These are phyloP conservation scores for Onygena corvina DNA, from an alignment of 2,329 filamentous ascomycete species.

Conservation along the genomic window DNA sequence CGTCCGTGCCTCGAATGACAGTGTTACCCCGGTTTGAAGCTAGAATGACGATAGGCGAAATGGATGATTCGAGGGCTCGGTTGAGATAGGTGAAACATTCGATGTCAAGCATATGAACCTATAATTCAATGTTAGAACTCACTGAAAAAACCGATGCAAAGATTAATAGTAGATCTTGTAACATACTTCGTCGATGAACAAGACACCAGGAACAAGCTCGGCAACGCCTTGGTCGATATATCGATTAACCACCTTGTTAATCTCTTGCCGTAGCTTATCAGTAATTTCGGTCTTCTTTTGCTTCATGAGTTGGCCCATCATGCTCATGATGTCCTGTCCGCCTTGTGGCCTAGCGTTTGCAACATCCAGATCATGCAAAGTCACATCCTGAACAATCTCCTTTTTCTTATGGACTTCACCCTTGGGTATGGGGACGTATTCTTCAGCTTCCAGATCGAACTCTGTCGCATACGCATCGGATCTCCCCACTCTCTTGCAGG, in stretches of 20 bases:
- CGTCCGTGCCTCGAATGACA: constrained; percentile 74
- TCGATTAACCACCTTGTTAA: constrained; percentile 98
- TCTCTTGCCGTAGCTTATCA: constrained; percentile 87
- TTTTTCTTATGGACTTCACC: constrained; percentile 99
- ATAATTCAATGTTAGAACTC: constrained; percentile 9
- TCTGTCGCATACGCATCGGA: constrained; percentile 97
- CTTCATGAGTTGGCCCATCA: constrained; percentile 99
- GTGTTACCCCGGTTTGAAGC: constrained; percentile 94
- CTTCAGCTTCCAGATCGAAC: constrained; percentile 95
- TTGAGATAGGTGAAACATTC: constrained; percentile 99
- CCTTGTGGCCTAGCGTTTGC: constrained; percentile 92
- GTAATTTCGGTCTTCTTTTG: constrained; percentile 99
- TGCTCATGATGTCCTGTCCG: constrained; percentile 98
- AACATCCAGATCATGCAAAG: constrained; percentile 89
- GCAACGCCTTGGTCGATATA: constrained; percentile 98
- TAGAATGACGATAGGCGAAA: constrained; percentile 93
- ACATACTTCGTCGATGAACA: constrained; percentile 93
- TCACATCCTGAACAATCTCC: constrained; percentile 97
- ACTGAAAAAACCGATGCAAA: background rate
- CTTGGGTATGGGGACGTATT: constrained; percentile 97
- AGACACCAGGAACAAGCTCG: constrained; percentile 90
- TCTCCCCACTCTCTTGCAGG: constrained; percentile 90
- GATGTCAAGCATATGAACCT: constrained; percentile 99
- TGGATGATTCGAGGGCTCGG: constrained; percentile 86
- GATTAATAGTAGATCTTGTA: too few relatives aligned